Base-by-base conservation (phyloP, 2,329 filamentous ascomycete species). In the Arthroderma sp. region DNA sequence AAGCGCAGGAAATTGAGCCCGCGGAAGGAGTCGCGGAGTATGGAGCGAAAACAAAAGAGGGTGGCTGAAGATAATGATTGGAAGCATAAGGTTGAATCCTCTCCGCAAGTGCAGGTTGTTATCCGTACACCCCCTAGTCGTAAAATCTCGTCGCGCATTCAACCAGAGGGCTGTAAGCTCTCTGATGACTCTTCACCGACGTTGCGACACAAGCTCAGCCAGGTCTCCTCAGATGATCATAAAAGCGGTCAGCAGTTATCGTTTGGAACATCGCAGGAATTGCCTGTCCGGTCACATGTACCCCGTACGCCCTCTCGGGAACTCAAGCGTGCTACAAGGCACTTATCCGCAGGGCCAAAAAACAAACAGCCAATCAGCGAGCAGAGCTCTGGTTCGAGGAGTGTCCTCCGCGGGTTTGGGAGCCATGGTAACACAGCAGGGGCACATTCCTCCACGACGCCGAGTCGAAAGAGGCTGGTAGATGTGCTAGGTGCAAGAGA, bases 401-500 rank as follows among this genome's bases (percentile, higher is more conserved):
- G 38, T 40, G 31, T 15, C 39, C 8, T 34, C 32, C 32, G 32
- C 32, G 32, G 8, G 11, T 9, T 34, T 11, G 8, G n/a, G 28
- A n/a, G 15, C 38, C 7, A n/a, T 5, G 15, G 38, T 38, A 11
- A 11, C 15, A 34, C 29, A 42, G 28, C 9, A 42, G 28, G 11
- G 40, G 10, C 2, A 7, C 27, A 40, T 5, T 27, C 27, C 29
- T 41, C 34, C 47, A 41, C 41, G 29, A 55, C 54, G n/a, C 52
- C 53, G 15, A 49, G 50, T 9, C 58, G 63, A 34, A 60, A 51
- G 45, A 59, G 63, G 42, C 46, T 66, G 31, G 54, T 65, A 30
- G 62, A 66, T 49, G 58, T 58, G 8, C 44, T 65, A 29, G 47
- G 44, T 44, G 31, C 40, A 9, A 40, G 44, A 30, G 45, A 48